Base-by-base conservation (phyloP, 495 filamentous ascomycete genomes). In the Talaromyces thailandensis region DNA sequence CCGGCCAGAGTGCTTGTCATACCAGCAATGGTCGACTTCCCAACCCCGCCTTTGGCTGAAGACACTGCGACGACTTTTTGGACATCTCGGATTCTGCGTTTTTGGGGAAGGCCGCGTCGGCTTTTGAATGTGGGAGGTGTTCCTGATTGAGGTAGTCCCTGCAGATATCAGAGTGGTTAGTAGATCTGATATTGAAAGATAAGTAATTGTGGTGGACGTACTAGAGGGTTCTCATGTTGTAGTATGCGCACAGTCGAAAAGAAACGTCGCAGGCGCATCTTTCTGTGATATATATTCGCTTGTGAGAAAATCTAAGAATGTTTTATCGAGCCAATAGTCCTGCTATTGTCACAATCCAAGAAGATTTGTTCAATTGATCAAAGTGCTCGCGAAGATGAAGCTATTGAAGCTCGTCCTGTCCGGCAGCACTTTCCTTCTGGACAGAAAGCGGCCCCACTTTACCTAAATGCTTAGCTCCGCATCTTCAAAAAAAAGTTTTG, bases 31-130 rank as follows among this genome's bases (percentile, higher is more conserved):
- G 94, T 99, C 51, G 88, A 93, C 70, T 99, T 99, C 1, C 94
- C 94, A 1, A 99, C 94, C 37, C 94, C 94, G 9, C 94, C 94
- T 67, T 99, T 99, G 6, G 95, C 94, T 0, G 92, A 96, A 37
- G 91, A 96, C 18, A 99, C 88, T 31, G 91, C 93, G 61, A 99
- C 82, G 18, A 96, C 84, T 68, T 97, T 94, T 67, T 82, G 81
- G 55, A 98, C 93, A 70, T 88, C 83, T 18, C 81, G 82, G 64
- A 99, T 93, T 68, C 80, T 82, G 58, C 90, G 85, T 66, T 89
- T 88, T 62, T 88, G 77, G 2, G 94, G 95, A 8, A 97, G 82
- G 25, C 92, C 91, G 64, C 92, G 86, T 63, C 92, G 91, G 50
- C 90, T 87, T 26, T 88, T 89, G 66, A 96, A 84, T 58, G 81